A percentile compares a stretch with the other conserved stretches of the same genome.
Evolutionary conservation across 352 stramenopile genomes (phyloP).

Genomic region (Phytopythium boreale): DNA sequence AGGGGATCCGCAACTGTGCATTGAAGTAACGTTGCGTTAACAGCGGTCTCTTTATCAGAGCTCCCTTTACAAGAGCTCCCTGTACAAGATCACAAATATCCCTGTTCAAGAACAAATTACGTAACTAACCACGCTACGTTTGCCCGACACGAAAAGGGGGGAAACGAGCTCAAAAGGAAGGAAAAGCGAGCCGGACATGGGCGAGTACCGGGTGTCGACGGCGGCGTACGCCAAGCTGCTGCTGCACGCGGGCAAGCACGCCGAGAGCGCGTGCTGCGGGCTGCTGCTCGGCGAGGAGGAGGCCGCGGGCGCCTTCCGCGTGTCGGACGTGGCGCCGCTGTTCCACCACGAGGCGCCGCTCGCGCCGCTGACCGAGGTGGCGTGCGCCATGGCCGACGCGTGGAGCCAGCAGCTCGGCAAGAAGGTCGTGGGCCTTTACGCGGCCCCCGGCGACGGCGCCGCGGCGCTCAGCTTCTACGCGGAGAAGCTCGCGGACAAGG

Average conservation of each 20-base stretch:
- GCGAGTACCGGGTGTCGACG: conserved; percentile 49
- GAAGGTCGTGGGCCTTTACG: conserved; percentile 69
- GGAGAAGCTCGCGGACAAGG: conserved; percentile 65
- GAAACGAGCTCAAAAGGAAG: too few relatives aligned
- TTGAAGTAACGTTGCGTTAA: not conserved
- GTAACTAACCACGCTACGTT: not conserved
- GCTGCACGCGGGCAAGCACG: conserved; percentile 67
- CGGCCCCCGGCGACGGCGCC: conserved; percentile 16
- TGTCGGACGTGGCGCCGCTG: conserved; percentile 67
- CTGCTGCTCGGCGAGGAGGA: conserved; percentile 58
- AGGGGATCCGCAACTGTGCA: too few relatives aligned
- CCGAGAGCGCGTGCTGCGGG: conserved; percentile 38
- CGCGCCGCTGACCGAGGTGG: conserved; percentile 60
- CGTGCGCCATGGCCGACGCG: conserved; percentile 64
- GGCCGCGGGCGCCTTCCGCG: conserved; percentile 27
- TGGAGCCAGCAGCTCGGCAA: conserved; percentile 34
- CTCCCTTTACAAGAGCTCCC: not conserved
- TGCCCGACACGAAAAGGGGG: too few relatives aligned
- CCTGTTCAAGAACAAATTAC: not conserved
- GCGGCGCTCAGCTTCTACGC: conserved; percentile 46
- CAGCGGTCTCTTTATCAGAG: not conserved
- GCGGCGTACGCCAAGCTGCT: conserved; percentile 73
- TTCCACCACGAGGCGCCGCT: conserved; percentile 78
- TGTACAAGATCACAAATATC: not conserved
- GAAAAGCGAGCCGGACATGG: conserved; percentile 20